Evolutionary conservation across 192 early-diverging fungal genomes (phyloP), one percentile per base, ranked within the genome.

Genomic region (Nowakowskiella sp.): DNA sequence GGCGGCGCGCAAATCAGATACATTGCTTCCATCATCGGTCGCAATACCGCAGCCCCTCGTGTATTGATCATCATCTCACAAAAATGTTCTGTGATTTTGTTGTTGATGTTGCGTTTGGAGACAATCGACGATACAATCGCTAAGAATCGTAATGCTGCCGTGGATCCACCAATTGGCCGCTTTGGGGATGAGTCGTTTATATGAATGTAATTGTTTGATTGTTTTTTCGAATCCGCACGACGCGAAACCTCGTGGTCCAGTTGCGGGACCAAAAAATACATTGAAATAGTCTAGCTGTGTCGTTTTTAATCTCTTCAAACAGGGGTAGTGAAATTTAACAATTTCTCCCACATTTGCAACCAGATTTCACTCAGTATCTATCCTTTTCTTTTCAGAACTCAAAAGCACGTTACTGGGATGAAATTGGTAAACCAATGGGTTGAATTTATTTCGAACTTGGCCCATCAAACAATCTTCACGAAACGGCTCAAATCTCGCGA

Each of bases 131-230:
- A 26, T 1, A 71, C 29, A 1, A 68, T 46, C 8, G 69, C 69
- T 28, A 58, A 24, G 19, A 48, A 56, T 1, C 69, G 29, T 31
- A 71, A 27, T n/a, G 69, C 64, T 13, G 57, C 53, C 28, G 65
- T 68, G 3, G 69, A 71, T 19, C 49, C 58, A 21, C 69, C 68
- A 6, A 71, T 57, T 28, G 68, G 42, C 69, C 69, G 68, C 49
- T 70, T 70, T 6, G 2, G 4, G n/a, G n/a, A n/a, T n/a, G n/a
- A n/a, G n/a, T n/a, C n/a, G n/a, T n/a, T n/a, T 16, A 44, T 33
- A 4, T 25, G 1, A 23, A 70, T 16, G 42, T 50, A 16, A 1
- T 29, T 42, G 7, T 32, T 48, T 8, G 39, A 10, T 33, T 16
- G 31, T 36, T 2, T 31, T 53, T 23, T 56, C 54, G 5, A 56